Conservation (phyloP, 805 yeast genomes). For the Pichia ethanolica region DNA sequence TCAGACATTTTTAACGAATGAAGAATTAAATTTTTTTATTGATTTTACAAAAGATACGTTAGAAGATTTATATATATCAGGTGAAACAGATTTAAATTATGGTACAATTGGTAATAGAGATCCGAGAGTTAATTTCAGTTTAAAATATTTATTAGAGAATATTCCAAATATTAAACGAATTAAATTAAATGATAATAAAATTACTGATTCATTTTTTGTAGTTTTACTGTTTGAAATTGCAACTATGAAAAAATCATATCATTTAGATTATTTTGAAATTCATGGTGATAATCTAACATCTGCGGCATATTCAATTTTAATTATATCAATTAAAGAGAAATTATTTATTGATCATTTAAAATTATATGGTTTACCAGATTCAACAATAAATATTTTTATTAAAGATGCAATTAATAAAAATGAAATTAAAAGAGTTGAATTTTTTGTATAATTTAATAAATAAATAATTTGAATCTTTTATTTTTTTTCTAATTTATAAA, state of each 20-base stretch:
- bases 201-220: not conserved
- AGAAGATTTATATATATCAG: not conserved
- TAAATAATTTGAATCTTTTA: no score
- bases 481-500: not conserved
- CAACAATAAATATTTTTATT: not conserved
- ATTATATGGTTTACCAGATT: not conserved
- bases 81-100: not conserved
- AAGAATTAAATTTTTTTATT: not conserved
- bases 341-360: not conserved
- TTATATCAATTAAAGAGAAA: not conserved
- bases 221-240: not conserved
- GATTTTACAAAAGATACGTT: not conserved
- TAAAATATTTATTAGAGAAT: slow-evolving; percentile 1
- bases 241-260: not conserved
- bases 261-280: not conserved
- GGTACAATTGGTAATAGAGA: no score
- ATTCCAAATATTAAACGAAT: not conserved
- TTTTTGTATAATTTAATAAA: not conserved
- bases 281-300: not conserved
- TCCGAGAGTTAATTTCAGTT: not conserved
- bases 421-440: not conserved
- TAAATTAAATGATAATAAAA: not conserved
- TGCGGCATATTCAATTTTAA: not conserved
- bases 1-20: not conserved
- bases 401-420: not conserved